Evolutionary conservation across 768 basidiomycete species (phyloP).

Genomic region (Suillus americanus): DNA sequence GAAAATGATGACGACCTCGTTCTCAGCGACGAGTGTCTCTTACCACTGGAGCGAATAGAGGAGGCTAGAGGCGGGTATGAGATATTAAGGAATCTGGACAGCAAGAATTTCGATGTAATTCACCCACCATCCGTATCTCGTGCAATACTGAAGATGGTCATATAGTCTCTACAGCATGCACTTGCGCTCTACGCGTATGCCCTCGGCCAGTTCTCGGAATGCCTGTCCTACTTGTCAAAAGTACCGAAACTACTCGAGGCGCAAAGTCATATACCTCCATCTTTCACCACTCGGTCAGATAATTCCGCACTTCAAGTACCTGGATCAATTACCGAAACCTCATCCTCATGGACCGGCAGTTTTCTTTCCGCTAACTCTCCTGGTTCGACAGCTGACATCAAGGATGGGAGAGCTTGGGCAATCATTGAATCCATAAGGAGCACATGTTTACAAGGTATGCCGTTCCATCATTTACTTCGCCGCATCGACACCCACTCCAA

Average conservation of each 20-base stretch:
- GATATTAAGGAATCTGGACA: conserved; percentile 47
- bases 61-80: conserved; percentile 60
- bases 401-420: conserved; percentile 72
- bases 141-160: neutral
- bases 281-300: conserved; percentile 43
- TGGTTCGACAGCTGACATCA: conserved; percentile 50
- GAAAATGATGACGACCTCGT: conserved; percentile 33
- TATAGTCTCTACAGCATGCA: conserved; percentile 63
- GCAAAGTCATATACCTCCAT: conserved; percentile 50
- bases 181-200: conserved; percentile 84
- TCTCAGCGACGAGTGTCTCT: conserved; percentile 57
- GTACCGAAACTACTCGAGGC: conserved; percentile 56
- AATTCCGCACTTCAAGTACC: conserved; percentile 38
- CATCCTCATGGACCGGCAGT: conserved; percentile 53
- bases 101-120: conserved; percentile 57
- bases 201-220: conserved; percentile 61
- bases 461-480: neutral
- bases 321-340: conserved; percentile 34
- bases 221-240: conserved; percentile 55
- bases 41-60: conserved; percentile 53
- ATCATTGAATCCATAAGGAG: conserved; percentile 74
- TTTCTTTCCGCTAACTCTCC: conserved; percentile 43
- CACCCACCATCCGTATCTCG: conserved; percentile 28
- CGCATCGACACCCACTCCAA: neutral
- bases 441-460: conserved; percentile 71